Conservation (phyloP, 768 basidiomycete genomes). For the Rhodotorula sphaerocarpa region DNA sequence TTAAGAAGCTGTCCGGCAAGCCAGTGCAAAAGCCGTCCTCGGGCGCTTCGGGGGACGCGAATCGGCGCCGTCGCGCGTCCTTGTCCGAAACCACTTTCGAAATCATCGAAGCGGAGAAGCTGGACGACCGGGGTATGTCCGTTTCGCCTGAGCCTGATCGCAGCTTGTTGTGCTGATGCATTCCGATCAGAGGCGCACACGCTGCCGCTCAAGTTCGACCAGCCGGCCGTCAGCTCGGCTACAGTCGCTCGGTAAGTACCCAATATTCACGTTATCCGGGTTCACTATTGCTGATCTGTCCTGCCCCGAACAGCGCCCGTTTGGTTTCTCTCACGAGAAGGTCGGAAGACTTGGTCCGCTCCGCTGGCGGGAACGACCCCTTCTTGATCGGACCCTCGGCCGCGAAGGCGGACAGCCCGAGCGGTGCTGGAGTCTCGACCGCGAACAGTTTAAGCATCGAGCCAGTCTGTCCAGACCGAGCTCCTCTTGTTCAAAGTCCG, state of each 20-base stretch:
- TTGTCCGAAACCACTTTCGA: conserved; percentile 1
- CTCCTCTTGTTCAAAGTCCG: no score
- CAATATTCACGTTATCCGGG: not conserved
- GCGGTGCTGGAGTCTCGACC: no score
- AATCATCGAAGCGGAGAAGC: not conserved
- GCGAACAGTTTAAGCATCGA: no score
- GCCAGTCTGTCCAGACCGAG: no score
- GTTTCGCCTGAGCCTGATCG: no score
- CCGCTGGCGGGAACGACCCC: not conserved
- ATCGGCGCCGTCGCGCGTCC: conserved; percentile 1
- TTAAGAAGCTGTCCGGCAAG: no score
- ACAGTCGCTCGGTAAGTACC: not conserved
- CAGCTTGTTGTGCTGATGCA: no score
- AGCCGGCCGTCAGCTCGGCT: not conserved
- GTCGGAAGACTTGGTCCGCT: conserved; percentile 15
- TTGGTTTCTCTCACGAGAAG: conserved; percentile 13
- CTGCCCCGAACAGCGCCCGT: conserved; percentile 1
- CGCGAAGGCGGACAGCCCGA: no score
- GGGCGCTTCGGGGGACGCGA: conserved; percentile 15
- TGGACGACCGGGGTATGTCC: not conserved
- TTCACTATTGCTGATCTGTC: not conserved
- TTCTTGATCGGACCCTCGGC: not conserved
- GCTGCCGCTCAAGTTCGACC: not conserved
- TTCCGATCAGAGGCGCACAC: not conserved
- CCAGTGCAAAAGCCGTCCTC: no score